These are phyloP conservation scores for Botrytis cinerea DNA, from an alignment of 2,329 filamentous ascomycete genomes.

Conservation along the genomic window DNA sequence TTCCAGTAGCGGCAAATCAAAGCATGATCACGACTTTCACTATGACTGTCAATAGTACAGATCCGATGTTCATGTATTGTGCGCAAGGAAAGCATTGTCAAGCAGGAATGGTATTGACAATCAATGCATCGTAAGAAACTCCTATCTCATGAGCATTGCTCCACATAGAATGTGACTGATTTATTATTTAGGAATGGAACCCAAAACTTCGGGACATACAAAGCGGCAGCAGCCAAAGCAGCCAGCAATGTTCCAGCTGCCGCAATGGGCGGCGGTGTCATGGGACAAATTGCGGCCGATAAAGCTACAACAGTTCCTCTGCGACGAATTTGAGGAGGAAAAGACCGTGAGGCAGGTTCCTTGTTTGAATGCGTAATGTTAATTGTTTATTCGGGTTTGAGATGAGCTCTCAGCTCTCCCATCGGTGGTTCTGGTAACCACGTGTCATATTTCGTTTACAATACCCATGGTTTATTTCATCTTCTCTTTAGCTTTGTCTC, in stretches of 20 bases:
- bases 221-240: slow-evolving; percentile 11
- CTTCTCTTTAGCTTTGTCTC: not conserved
- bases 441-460: not conserved
- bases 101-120: slow-evolving; percentile 43
- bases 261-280: not conserved
- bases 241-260: slow-evolving; percentile 3
- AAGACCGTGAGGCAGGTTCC: not conserved
- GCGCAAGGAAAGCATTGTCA: slow-evolving; percentile 74
- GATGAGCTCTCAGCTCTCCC: not conserved
- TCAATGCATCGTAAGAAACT: slow-evolving; percentile 43
- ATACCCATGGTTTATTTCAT: not conserved
- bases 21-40: slow-evolving; percentile 57
- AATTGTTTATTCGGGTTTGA: not conserved
- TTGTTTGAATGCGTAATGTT: not conserved
- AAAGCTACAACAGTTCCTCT: slow-evolving; percentile 13
- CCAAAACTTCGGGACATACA: slow-evolving; percentile 16
- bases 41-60: slow-evolving; percentile 66
- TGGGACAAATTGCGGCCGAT: not conserved
- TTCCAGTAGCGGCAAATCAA: slow-evolving; percentile 61
- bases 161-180: not conserved
- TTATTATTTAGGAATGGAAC: slow-evolving; percentile 1
- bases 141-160: too few relatives aligned
- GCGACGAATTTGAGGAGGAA: not conserved
- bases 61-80: slow-evolving; percentile 79
- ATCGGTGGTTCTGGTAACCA: not conserved